Evolutionary conservation across 106 monocot species (phyloP).

Genomic region (Phalaenopsis equestris): DNA sequence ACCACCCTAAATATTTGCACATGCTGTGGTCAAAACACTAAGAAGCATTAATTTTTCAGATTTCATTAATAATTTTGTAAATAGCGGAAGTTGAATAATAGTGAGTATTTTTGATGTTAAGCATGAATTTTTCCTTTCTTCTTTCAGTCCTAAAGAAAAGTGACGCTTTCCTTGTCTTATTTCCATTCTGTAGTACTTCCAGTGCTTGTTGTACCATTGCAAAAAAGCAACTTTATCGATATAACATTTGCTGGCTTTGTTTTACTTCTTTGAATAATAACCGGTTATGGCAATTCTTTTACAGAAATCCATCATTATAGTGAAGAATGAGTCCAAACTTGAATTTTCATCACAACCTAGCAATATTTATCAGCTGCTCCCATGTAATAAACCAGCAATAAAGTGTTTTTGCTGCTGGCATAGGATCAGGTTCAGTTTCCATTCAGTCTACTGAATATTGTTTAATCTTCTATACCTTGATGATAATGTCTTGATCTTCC

Average conservation of each 20-base stretch:
- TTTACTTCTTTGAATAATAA: neutral
- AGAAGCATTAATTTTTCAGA: neutral
- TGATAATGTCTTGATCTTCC: neutral
- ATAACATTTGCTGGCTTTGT: neutral
- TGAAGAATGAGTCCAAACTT: neutral
- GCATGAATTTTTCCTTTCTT: neutral
- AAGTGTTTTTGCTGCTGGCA: neutral
- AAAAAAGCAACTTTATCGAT: neutral
- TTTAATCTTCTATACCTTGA: neutral
- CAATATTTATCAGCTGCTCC: neutral
- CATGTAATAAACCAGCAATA: neutral
- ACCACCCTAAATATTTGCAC: neutral
- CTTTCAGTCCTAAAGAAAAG: neutral
- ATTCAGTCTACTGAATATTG: neutral
- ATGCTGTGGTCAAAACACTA: neutral
- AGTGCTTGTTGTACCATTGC: no score
- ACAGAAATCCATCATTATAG: slow-evolving; percentile 1
- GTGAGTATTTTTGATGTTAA: neutral
- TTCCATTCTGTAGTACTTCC: no score
- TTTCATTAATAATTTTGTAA: neutral
- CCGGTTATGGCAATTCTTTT: neutral
- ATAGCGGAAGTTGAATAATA: neutral
- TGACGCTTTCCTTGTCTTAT: neutral
- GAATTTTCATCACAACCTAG: neutral
- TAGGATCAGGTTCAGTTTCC: neutral